phyloP scores from a whole-genome alignment of 306 rosid genomes.

The Adenanthera pavonina region DNA sequence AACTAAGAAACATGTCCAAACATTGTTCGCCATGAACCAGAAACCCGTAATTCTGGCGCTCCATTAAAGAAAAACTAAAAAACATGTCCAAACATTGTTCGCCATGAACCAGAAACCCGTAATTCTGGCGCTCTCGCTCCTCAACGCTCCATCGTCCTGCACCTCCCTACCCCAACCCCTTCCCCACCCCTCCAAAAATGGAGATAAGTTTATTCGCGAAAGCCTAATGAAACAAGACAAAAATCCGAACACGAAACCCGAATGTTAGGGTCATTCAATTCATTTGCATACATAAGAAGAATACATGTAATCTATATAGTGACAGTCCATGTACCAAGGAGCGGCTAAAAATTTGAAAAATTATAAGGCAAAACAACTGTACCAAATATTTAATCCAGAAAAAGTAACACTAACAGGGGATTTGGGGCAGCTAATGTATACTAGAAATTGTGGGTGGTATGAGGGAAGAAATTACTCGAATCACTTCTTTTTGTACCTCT shows the following conservation, averaged over 20 bases:
- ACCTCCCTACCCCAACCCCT: neutral
- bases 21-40: neutral
- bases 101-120: constrained; percentile 1
- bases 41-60: neutral
- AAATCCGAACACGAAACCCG: neutral
- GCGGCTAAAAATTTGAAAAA: neutral
- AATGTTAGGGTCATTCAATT: neutral
- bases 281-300: constrained; percentile 19
- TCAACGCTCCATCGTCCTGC: neutral
- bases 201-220: neutral
- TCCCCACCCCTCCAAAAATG: neutral
- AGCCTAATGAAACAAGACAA: neutral
- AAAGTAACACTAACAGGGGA: constrained; percentile 9
- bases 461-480: constrained; percentile 40
- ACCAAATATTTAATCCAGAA: neutral
- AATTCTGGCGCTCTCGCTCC: neutral
- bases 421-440: neutral
- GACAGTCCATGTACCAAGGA: constrained; percentile 29
- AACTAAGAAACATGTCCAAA: neutral
- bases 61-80: neutral
- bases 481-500: constrained; percentile 44
- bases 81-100: neutral
- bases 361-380: neutral
- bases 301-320: constrained; percentile 25
- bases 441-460: constrained; percentile 43